Conservation (phyloP, 192 early-diverging fungal genomes). For the Coemansia sp. region DNA sequence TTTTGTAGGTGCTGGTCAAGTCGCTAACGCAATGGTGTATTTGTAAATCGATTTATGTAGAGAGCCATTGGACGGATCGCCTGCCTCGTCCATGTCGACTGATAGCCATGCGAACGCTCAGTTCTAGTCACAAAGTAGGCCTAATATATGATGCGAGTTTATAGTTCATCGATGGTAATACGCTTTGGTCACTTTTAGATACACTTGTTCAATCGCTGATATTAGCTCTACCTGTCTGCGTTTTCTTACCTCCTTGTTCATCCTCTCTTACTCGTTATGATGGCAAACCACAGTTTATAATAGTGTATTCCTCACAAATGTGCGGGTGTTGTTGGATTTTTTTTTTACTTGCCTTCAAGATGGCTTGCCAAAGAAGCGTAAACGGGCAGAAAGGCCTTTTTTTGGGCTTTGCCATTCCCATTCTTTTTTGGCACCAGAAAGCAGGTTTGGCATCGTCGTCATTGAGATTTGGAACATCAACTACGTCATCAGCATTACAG, state of each 20-base stretch:
- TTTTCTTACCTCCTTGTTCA: too few relatives aligned
- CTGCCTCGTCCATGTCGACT: not conserved
- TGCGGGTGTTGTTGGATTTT: not conserved
- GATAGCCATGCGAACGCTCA: not conserved
- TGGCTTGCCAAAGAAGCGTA: not conserved
- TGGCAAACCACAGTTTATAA: too few relatives aligned
- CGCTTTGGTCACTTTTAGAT: not conserved
- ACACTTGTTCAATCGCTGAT: not conserved
- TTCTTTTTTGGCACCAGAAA: too few relatives aligned
- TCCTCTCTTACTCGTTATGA: too few relatives aligned
- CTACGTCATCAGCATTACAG: too few relatives aligned
- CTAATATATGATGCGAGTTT: not conserved
- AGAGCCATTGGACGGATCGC: not conserved
- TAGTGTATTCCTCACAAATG: too few relatives aligned
- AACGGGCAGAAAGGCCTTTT: not conserved
- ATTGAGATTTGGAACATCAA: not conserved
- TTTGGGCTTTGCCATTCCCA: not conserved
- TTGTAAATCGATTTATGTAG: not conserved
- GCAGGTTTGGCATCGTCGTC: not conserved
- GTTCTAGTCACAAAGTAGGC: not conserved
- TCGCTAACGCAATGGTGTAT: not conserved
- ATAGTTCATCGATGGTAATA: not conserved
- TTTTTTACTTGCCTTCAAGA: not conserved
- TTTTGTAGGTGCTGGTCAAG: not conserved
- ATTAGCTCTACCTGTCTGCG: too few relatives aligned